Evolutionary conservation across 2,329 filamentous ascomycete species (phyloP), one percentile per base, ranked within the genome.

Genomic region (Claviceps digitariae): DNA sequence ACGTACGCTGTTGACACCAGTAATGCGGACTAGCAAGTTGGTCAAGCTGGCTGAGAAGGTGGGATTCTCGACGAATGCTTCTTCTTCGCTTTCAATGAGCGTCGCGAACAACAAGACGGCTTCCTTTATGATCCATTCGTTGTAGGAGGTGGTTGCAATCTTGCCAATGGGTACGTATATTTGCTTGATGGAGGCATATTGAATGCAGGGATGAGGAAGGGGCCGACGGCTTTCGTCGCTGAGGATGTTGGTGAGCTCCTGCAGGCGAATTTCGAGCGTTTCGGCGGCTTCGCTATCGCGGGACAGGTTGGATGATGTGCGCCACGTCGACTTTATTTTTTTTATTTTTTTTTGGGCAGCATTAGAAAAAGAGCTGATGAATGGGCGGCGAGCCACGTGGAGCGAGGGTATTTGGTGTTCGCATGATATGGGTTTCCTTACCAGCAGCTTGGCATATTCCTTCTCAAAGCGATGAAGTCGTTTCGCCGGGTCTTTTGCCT

Each of bases 21-120:
- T 83, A 38, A 91, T 89, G 58, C 84, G 82, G 56, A 89, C 81
- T 50, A 96, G 77, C 55, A 98, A 79, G 60, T 89, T 88, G 64
- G 95, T 93, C 63, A 98, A 69, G 62, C 88, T 91, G 54, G 84
- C 81, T 2, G 93, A 89, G 66, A 98, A 98, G 52, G 81, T 77
- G 34, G 84, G 80, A 63, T 87, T 94, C 64, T 94, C 87, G 48
- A 96, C 81, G 63, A 97, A 94, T 38, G 90, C 89, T 65, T 96
- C 93, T 70, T 96, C 90, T 68, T 97, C 93, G 66, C 90, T 93
- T 69, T 98, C 93, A 62, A 97, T 87, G 57, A 98, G 77, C 17
- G 89, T 90, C 54, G 88, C 89, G 68, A 96, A 96, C 64, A 96
- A 83, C 43, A 84, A 75, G 40, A 95, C 86, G 27, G 87, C 86